Evolutionary conservation across 2,329 filamentous ascomycete genomes (phyloP).

Genomic region (Ceratocystis albifundus): DNA sequence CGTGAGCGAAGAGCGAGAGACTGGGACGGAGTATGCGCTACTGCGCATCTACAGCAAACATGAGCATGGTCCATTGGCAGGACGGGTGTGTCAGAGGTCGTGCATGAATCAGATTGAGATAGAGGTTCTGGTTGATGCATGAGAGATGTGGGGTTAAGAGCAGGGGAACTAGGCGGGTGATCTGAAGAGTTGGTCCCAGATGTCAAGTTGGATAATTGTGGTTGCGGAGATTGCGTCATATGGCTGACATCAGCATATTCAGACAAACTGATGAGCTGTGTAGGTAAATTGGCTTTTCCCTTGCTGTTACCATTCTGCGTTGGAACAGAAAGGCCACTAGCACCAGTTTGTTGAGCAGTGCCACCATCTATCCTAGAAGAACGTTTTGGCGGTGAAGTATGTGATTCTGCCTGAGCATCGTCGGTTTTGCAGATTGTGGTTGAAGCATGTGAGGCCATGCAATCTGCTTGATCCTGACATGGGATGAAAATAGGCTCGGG

Average conservation of each 20-base stretch:
- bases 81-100: background rate
- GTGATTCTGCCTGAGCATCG: background rate
- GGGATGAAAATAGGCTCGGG: slow-evolving; percentile 16
- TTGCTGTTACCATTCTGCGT: background rate
- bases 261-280: background rate
- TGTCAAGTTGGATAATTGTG: background rate
- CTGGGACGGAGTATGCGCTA: background rate
- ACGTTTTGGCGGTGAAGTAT: background rate
- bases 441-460: background rate
- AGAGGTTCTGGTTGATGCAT: background rate
- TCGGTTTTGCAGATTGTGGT: background rate
- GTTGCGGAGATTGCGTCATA: background rate
- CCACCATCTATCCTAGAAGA: background rate
- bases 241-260: background rate
- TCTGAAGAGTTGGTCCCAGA: background rate
- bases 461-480: background rate
- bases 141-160: background rate
- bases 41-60: background rate
- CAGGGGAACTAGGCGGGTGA: background rate
- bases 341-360: background rate
- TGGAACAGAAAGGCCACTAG: background rate
- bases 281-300: background rate
- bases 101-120: background rate
- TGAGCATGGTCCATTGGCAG: background rate
- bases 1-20: background rate